phyloP scores from a whole-genome alignment of 2,329 filamentous ascomycete species.

The Fusarium sp. region DNA sequence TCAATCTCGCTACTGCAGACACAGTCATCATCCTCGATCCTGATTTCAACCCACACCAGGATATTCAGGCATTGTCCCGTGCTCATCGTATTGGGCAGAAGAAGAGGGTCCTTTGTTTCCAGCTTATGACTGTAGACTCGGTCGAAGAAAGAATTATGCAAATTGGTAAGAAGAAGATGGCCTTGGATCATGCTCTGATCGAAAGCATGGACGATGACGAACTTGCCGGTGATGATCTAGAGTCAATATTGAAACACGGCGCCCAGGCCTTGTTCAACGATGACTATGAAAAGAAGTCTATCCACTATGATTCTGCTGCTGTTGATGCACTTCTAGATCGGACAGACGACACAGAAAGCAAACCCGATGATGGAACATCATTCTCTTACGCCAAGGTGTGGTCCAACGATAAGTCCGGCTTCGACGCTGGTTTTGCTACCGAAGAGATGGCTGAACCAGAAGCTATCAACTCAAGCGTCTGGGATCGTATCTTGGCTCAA shows the following conservation, averaged over 20 bases:
- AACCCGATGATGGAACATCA: conserved; percentile 75
- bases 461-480: conserved; percentile 73
- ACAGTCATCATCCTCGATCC: conserved; percentile 98
- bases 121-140: conserved; percentile 87
- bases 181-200: conserved; percentile 92
- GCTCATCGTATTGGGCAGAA: conserved; percentile 97
- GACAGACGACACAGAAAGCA: conserved; percentile 78
- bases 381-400: conserved; percentile 93
- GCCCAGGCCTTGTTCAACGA: conserved; percentile 87
- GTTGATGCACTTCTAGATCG: conserved; percentile 94
- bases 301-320: conserved; percentile 80
- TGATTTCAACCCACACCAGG: conserved; percentile 98
- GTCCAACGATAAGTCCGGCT: conserved; percentile 78
- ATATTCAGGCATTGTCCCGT: conserved; percentile 92
- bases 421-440: conserved; percentile 69
- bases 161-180: conserved; percentile 94
- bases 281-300: conserved; percentile 72
- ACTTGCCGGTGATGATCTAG: conserved; percentile 78
- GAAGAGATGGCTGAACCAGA: conserved; percentile 61
- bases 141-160: conserved; percentile 97
- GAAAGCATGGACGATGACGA: conserved; percentile 90
- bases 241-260: conserved; percentile 87
- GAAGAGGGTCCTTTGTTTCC: conserved; percentile 94
- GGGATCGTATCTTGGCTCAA: conserved; percentile 88
- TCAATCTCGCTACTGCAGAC: conserved; percentile 95